Conservation (phyloP, 345 rosid species). For the Sonneratia alba region DNA sequence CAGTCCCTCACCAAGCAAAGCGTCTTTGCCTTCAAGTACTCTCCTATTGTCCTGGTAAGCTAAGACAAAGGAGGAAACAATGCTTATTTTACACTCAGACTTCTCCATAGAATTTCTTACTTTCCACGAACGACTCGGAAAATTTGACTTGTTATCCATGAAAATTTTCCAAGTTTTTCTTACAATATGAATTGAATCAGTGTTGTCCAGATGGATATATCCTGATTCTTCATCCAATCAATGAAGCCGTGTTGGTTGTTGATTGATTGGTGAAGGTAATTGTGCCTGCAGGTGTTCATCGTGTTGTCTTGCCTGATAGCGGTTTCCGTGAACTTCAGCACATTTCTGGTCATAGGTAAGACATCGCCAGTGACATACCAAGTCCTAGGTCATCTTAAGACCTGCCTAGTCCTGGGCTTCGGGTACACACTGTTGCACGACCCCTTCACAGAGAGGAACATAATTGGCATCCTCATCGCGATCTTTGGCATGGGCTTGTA, state of each 20-base stretch:
- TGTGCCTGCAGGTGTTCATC: conserved; percentile 57
- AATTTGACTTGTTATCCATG: neutral
- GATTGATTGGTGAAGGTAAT: neutral
- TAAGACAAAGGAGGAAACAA: neutral
- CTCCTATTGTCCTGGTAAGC: conserved; percentile 67
- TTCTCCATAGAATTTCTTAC: too few species aligned
- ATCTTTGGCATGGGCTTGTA: conserved; percentile 86
- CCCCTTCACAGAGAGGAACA: conserved; percentile 80
- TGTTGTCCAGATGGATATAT: too few species aligned
- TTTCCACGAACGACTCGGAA: too few species aligned
- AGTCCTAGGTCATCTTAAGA: conserved; percentile 94
- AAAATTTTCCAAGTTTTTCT: too few species aligned
- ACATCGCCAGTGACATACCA: conserved; percentile 97
- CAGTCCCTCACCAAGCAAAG: conserved; percentile 71
- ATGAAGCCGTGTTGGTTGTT: neutral
- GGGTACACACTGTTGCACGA: conserved; percentile 88
- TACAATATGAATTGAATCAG: too few species aligned
- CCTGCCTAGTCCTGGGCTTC: conserved; percentile 82
- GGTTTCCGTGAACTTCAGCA: conserved; percentile 95
- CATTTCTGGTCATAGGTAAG: conserved; percentile 96
- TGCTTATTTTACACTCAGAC: too few species aligned
- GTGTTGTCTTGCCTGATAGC: conserved; percentile 75
- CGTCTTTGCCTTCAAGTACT: conserved; percentile 77
- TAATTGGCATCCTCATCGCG: conserved; percentile 74
- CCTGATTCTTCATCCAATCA: too few species aligned